Evolutionary conservation across 176 grass and related monocot species (phyloP).

Genomic region (Secale cereale): DNA sequence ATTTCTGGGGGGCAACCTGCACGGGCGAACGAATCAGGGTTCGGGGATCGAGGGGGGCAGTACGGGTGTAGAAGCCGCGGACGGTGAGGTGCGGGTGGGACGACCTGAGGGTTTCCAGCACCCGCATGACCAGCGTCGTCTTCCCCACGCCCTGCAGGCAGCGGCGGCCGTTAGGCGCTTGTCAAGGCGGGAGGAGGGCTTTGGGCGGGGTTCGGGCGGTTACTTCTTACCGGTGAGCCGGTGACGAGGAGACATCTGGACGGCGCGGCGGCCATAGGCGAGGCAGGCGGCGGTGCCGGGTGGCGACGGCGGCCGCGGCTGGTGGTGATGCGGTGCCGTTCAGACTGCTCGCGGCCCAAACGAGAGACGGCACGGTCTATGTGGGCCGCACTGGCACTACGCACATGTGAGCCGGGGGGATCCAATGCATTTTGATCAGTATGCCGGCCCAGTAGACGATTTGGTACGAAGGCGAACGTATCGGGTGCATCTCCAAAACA

Average conservation of each 20-base stretch:
- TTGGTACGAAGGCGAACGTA: too few species aligned
- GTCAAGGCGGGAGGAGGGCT: background rate
- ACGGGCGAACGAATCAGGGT: background rate
- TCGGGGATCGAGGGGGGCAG: background rate
- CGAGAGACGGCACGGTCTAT: background rate
- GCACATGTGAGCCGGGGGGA: too few species aligned
- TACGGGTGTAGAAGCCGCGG: constrained; percentile 88
- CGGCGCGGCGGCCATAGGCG: constrained; percentile 36
- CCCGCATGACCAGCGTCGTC: constrained; percentile 81
- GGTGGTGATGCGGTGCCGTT: background rate
- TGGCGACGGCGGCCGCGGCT: background rate
- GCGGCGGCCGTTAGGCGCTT: background rate
- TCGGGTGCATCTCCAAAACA: too few species aligned
- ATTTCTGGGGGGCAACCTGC: background rate
- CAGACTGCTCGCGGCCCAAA: background rate
- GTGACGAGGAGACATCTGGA: constrained; percentile 83
- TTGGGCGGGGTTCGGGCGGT: background rate
- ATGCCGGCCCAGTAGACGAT: too few species aligned
- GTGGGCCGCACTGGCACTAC: too few species aligned
- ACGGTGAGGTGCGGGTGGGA: constrained; percentile 66
- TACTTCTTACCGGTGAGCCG: constrained; percentile 52
- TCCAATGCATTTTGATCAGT: too few species aligned
- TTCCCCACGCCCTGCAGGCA: constrained; percentile 71
- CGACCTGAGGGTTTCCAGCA: constrained; percentile 50
- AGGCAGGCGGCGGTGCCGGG: background rate